Evolutionary conservation across 352 stramenopile species (phyloP), one percentile per base, ranked within the genome.

Genomic region (Bremia lactucae): DNA sequence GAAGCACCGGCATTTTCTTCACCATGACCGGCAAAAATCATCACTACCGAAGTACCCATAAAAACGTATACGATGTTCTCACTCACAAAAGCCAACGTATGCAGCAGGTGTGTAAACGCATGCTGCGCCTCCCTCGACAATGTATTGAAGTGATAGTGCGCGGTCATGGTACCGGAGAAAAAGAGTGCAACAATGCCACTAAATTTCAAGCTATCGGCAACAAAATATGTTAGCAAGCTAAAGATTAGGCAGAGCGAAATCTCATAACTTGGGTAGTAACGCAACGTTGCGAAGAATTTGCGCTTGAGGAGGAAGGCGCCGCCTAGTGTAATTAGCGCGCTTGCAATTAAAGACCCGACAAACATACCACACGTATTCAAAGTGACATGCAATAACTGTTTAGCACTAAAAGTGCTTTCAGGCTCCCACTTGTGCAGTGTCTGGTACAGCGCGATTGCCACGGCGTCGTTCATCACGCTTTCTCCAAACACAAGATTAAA

Each of bases 401-500:
- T 72, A 9, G 52, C 60, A 26, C 46, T 87, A 13, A 91, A 68
- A 19, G 70, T 74, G 34, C 68, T 83, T 13, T 87, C 68, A 2
- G 73, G 65, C 13, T 85, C 67, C 75, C 89, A 96, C 52, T 96
- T 93, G 33, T 72, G 59, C 35, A 95, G 80, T 14, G 87, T 93
- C 50, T 97, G 79, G 55, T 96, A 98, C 21, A 97, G 54, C 15
- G 94, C 88, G 46, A 98, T 94, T 3, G 77, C 83, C 13, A 97
- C 80, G 4, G 90, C 90, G 52, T 98, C 92, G 62, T 97, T 98
- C 31, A 98, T 64, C 6, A 96, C 86, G 31, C 75, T 95, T 55
- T 97, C 92, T 42, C 92, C 92, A 56, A 97, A 97, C 4, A 97
- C 86, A 21, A 97, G 73, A 52, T 97, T 97, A 59, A 97, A 97